Conservation (phyloP, 1,284 basidiomycete genomes). For the Leccinum fallax region DNA sequence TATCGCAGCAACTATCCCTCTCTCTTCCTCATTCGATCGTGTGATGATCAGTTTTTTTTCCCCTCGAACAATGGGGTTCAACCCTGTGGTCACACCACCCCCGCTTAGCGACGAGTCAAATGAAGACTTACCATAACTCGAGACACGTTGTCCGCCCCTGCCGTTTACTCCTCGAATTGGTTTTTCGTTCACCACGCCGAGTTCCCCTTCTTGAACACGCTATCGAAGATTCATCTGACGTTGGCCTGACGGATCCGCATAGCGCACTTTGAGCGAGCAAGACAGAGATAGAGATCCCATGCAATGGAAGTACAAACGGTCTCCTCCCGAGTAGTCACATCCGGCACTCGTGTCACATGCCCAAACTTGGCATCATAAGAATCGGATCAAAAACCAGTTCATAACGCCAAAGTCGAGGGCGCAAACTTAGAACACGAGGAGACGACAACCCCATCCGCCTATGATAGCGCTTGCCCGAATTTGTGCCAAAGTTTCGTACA, state of each 20-base stretch:
- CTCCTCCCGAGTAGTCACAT: background rate
- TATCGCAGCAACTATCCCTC: background rate
- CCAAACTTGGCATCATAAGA: conserved; percentile 1
- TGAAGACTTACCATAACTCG: conserved; percentile 4
- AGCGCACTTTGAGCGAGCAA: conserved; percentile 20
- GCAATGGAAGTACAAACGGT: background rate
- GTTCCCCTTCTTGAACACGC: background rate
- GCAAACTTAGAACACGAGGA: conserved; percentile 1
- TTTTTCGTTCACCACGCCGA: background rate
- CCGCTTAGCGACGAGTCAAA: conserved; percentile 15
- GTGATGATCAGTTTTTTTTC: conserved; percentile 10
- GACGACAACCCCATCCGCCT: background rate
- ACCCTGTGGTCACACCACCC: conserved; percentile 3
- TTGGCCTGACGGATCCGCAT: conserved; percentile 3
- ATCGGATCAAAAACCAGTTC: background rate
- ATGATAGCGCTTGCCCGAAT: background rate
- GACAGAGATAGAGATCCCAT: background rate
- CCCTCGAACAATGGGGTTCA: background rate
- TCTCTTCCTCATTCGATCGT: conserved; percentile 8
- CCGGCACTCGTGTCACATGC: background rate
- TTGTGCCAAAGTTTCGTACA: background rate
- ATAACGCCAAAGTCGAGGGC: conserved; percentile 2
- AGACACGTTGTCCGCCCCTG: conserved; percentile 20
- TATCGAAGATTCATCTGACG: background rate
- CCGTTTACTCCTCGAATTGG: background rate